Conservation (phyloP, 495 filamentous ascomycete genomes). For the Corynascus novoguineensis region DNA sequence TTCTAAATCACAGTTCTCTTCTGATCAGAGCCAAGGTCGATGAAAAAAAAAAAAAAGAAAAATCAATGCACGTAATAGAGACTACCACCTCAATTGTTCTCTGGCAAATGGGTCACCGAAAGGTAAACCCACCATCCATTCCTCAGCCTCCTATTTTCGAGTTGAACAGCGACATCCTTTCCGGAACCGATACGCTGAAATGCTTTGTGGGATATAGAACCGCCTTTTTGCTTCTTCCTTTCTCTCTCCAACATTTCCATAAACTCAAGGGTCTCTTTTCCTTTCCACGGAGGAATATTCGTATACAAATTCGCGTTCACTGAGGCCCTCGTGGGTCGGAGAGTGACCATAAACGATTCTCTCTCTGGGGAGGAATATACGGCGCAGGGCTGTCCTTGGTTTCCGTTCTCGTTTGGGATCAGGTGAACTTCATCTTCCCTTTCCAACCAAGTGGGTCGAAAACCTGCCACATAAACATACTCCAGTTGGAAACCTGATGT, state of each 20-base stretch:
- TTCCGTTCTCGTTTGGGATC: not conserved
- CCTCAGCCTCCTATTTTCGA: conserved; percentile 2
- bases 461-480: not conserved
- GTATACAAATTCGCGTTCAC: conserved; percentile 6
- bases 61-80: too few species aligned
- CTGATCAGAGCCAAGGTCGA: too few species aligned
- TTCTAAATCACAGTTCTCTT: too few species aligned
- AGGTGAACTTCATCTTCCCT: not conserved
- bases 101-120: not conserved
- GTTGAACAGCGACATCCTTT: not conserved
- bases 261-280: not conserved
- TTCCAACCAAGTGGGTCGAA: not conserved
- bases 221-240: not conserved
- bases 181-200: not conserved
- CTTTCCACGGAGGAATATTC: conserved; percentile 7
- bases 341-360: conserved; percentile 5
- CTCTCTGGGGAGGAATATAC: not conserved
- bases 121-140: conserved; percentile 13
- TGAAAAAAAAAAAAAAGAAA: too few species aligned
- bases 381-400: not conserved
- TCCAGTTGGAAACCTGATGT: not conserved
- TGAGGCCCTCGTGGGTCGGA: conserved; percentile 3
- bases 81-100: not conserved
- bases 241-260: not conserved
- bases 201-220: not conserved